Percentiles rank a stretch among this genome's conserved stretches.
Evolutionary conservation across 208 protist species (phyloP).

Genomic region (Acanthamoeba rhysodes): DNA sequence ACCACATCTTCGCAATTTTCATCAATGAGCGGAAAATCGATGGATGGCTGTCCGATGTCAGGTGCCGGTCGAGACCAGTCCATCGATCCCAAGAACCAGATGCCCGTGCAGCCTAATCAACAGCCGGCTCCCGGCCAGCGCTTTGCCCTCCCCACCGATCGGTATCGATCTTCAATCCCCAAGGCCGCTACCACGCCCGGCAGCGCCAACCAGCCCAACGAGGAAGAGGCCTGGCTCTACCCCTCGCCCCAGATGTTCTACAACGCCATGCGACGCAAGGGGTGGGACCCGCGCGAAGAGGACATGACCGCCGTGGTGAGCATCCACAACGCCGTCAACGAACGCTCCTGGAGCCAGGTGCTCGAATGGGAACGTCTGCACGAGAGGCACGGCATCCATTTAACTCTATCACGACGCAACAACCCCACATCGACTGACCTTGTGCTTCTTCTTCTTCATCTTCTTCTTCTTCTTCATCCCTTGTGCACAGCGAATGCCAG

Average conservation of each 20-base stretch:
- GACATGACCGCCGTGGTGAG: constrained; percentile 85
- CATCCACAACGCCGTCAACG: constrained; percentile 90
- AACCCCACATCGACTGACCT: not conserved
- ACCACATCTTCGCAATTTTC: constrained; percentile 1
- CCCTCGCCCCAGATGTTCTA: constrained; percentile 90
- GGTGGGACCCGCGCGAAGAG: constrained; percentile 81
- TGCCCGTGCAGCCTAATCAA: constrained; percentile 85
- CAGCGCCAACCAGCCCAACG: constrained; percentile 49
- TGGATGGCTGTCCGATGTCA: constrained; percentile 8
- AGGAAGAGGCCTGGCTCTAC: constrained; percentile 85
- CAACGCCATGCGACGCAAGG: constrained; percentile 88
- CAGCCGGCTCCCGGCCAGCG: constrained; percentile 83
- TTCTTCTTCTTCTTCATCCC: not conserved
- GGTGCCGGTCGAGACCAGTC: not conserved
- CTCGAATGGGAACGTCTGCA: constrained; percentile 84
- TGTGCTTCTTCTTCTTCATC: not conserved
- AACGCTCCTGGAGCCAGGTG: constrained; percentile 85
- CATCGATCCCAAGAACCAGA: constrained; percentile 84
- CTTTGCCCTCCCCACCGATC: constrained; percentile 75
- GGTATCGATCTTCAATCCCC: constrained; percentile 85
- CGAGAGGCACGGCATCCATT: constrained; percentile 62
- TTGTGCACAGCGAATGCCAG: constrained; percentile 66
- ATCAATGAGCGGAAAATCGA: not conserved
- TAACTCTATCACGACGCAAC: not conserved
- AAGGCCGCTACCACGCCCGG: constrained; percentile 18